Evolutionary conservation across 495 filamentous ascomycete genomes (phyloP).

Genomic region (Talaromyces liani): DNA sequence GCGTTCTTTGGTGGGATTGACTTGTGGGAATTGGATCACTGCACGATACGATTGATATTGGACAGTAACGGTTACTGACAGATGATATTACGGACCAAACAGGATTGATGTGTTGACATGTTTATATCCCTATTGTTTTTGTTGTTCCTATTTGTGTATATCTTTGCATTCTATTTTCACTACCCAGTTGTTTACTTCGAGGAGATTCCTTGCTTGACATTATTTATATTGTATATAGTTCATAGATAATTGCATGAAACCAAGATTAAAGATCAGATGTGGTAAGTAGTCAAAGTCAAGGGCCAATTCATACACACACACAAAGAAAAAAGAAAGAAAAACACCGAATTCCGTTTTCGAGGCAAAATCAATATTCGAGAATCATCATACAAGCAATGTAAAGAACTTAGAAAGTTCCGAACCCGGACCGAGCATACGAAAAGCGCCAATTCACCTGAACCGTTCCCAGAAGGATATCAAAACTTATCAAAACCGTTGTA

Average conservation of each 20-base stretch:
- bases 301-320: too few species aligned
- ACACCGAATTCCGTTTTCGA: too few species aligned
- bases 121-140: not conserved
- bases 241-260: not conserved
- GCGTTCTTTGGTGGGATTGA: not conserved
- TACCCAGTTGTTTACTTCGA: not conserved
- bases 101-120: not conserved
- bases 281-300: not conserved
- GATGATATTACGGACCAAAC: not conserved
- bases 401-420: not conserved
- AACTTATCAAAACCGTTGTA: not conserved
- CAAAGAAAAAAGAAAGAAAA: too few species aligned
- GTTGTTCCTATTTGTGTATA: not conserved
- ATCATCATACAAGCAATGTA: not conserved
- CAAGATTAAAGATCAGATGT: not conserved
- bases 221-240: slow-evolving; percentile 13
- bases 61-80: not conserved
- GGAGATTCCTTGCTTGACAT: not conserved
- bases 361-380: not conserved
- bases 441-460: not conserved
- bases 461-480: slow-evolving; percentile 3
- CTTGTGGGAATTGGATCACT: not conserved
- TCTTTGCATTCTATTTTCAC: not conserved
- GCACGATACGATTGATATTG: not conserved
- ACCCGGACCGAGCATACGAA: not conserved